Evolutionary conservation across 371 early-diverging fungal species (phyloP), one percentile per base, ranked within the genome.

Genomic region (Chytridium lagenaria): DNA sequence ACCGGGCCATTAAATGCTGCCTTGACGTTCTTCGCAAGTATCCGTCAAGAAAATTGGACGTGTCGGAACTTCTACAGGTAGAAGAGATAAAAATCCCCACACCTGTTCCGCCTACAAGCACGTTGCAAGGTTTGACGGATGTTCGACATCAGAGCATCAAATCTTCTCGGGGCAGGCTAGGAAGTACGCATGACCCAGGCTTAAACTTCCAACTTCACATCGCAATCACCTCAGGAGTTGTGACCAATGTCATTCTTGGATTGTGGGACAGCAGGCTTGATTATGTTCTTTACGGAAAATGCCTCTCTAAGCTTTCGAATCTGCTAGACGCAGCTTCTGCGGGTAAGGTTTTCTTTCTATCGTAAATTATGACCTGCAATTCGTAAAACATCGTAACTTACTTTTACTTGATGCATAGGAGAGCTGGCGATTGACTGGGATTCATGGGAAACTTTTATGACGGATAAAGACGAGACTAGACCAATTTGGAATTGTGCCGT

Each of bases 261-360:
- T 2, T 15, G 3, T 33, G 23, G 28, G n/a, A 66, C 2, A n/a
- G 10, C 15, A 3, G 66, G 44, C 37, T 66, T 10, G 66, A 66
- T 49, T 66, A 66, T 40, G 66, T 40, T 37, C 28, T 66, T 2
- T 26, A 40, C 23, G 61, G 61, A 61, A 15, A 31, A 22, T 61
- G 61, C 23, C 16, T 61, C 34, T 16, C 19, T 5, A 2, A 3
- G 3, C 34, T 61, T 7, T 28, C 7, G 15, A 34, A 31, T 15
- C 61, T 61, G 12, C 23, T 61, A 12, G 23, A 37, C n/a, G 36
- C 7, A 34, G 61, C 61, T 34, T 37, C 36, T 19, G 22, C 57
- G 7, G 57, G 57, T 30, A 23, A 16, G 57, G 5, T 12, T 44
- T 19, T 19, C 19, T 44, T 44, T 44, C 19, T 44, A n/a, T n/a